These are phyloP conservation scores for Capronia americana DNA, from an alignment of 2,329 filamentous ascomycete species.

Conservation along the genomic window DNA sequence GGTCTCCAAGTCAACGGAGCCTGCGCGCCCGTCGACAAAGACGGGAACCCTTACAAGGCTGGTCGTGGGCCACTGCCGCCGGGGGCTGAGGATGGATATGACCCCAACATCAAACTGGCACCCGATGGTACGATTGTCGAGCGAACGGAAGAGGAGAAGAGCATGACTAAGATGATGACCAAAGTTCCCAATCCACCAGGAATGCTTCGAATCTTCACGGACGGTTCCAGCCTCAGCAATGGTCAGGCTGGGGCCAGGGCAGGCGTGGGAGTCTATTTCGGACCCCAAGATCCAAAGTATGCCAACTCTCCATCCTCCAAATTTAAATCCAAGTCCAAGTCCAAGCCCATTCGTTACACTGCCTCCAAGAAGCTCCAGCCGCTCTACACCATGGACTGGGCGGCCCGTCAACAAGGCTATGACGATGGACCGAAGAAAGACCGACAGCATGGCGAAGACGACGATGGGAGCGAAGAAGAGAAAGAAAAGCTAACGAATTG, in stretches of 20 bases:
- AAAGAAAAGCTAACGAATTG: constrained; percentile 38
- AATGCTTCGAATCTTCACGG: constrained; percentile 67
- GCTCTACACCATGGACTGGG: constrained; percentile 40
- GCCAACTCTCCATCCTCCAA: constrained; percentile 36
- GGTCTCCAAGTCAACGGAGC: constrained; percentile 50
- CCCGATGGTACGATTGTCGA: constrained; percentile 61
- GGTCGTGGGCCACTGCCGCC: constrained; percentile 62
- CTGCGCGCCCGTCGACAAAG: constrained; percentile 48
- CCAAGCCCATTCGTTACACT: constrained; percentile 31
- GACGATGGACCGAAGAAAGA: constrained; percentile 19
- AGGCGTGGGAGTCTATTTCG: constrained; percentile 70
- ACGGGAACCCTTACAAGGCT: constrained; percentile 55
- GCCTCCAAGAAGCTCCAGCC: constrained; percentile 25
- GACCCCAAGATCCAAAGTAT: constrained; percentile 63
- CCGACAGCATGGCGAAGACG: constrained; percentile 7
- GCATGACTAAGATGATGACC: constrained; percentile 53
- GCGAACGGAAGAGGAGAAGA: constrained; percentile 60
- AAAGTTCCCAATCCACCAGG: constrained; percentile 53
- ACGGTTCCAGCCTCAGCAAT: constrained; percentile 67
- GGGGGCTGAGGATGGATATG: constrained; percentile 67
- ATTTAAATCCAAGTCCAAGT: constrained; percentile 23
- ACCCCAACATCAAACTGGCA: constrained; percentile 63
- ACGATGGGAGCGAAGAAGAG: constrained; percentile 17
- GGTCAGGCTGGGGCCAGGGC: constrained; percentile 61
- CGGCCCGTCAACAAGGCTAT: constrained; percentile 22